phyloP scores from a whole-genome alignment of 2,329 filamentous ascomycete species.

The Nemania sp. region DNA sequence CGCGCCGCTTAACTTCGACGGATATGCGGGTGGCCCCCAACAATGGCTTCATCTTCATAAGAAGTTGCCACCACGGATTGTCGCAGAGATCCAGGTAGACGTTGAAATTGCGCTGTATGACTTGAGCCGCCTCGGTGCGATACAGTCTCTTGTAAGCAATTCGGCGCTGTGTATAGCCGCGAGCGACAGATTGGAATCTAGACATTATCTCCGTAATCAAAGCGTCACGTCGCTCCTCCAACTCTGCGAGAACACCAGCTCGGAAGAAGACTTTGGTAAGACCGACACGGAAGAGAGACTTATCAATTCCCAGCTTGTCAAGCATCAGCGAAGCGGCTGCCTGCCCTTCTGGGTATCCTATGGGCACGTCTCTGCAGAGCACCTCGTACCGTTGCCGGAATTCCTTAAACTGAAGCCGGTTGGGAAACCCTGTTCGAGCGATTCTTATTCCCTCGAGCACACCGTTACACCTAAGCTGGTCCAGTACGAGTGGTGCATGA shows the following conservation, averaged over 20 bases:
- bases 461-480: conserved; percentile 98
- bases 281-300: conserved; percentile 86
- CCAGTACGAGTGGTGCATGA: conserved; percentile 87
- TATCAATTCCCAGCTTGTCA: conserved; percentile 84
- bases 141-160: conserved; percentile 93
- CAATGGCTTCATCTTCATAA: conserved; percentile 92
- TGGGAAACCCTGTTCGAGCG: conserved; percentile 94
- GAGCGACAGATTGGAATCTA: conserved; percentile 87
- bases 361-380: conserved; percentile 84
- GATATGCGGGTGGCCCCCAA: conserved; percentile 90
- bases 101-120: conserved; percentile 93
- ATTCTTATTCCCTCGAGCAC: conserved; percentile 98
- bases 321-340: conserved; percentile 83
- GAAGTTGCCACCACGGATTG: conserved; percentile 97
- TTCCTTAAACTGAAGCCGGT: conserved; percentile 87
- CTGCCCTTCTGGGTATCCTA: conserved; percentile 89
- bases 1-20: conserved; percentile 90
- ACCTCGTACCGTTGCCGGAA: conserved; percentile 97
- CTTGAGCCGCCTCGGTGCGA: conserved; percentile 88
- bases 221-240: conserved; percentile 93
- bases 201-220: conserved; percentile 94
- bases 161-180: conserved; percentile 86
- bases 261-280: conserved; percentile 98
- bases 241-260: conserved; percentile 90
- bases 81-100: conserved; percentile 87